These are phyloP conservation scores for Colletotrichum orbiculare DNA, from an alignment of 2,329 filamentous ascomycete genomes.

Conservation along the genomic window DNA sequence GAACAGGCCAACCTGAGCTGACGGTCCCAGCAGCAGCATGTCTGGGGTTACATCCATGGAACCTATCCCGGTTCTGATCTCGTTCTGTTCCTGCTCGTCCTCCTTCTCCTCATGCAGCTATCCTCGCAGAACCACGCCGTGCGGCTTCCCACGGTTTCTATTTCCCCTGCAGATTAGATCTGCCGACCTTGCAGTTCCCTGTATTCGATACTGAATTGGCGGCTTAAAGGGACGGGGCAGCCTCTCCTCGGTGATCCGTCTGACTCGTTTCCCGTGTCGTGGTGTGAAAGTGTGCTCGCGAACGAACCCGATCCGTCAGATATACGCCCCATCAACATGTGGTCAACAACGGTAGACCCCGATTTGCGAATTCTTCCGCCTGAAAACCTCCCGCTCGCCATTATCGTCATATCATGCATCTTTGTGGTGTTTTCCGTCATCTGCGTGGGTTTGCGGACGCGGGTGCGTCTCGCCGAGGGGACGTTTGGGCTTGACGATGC, in stretches of 20 bases:
- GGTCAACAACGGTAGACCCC: constrained; percentile 30
- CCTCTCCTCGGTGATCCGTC: background rate
- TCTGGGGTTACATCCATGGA: constrained; percentile 31
- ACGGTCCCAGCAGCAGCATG: constrained; percentile 3
- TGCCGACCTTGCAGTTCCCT: constrained; percentile 9
- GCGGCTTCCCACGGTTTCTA: constrained; percentile 11
- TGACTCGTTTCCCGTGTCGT: background rate
- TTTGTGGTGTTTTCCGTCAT: constrained; percentile 30
- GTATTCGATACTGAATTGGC: background rate
- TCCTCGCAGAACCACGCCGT: background rate
- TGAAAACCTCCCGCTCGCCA: constrained; percentile 24
- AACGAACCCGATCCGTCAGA: background rate
- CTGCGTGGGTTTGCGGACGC: constrained; percentile 27
- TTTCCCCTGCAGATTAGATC: constrained; percentile 20
- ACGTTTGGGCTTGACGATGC: constrained; percentile 37
- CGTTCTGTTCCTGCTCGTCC: background rate
- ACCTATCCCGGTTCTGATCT: constrained; percentile 25
- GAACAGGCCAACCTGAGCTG: constrained; percentile 1
- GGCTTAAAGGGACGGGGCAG: constrained; percentile 18
- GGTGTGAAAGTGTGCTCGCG: background rate
- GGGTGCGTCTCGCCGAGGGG: constrained; percentile 24
- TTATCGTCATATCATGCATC: constrained; percentile 30
- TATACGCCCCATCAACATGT: constrained; percentile 20
- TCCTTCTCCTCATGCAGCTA: too few relatives aligned
- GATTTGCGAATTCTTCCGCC: constrained; percentile 29